phyloP scores from a whole-genome alignment of 1,139 yeast genomes.

The Zygoascus sp. region DNA sequence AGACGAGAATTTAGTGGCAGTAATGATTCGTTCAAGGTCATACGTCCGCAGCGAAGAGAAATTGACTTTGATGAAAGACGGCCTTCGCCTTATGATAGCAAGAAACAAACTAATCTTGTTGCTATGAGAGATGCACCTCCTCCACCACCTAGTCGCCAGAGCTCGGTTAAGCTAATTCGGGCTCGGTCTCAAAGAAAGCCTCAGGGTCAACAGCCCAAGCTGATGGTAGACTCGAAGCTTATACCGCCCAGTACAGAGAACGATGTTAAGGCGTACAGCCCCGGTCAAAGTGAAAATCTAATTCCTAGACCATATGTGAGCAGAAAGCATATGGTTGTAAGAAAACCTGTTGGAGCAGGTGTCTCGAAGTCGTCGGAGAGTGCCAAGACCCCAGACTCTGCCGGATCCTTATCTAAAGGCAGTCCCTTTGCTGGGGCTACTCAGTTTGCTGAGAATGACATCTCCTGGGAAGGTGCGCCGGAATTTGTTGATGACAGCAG shows the following conservation, averaged over 20 bases:
- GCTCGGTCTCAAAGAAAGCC: conserved; percentile 4
- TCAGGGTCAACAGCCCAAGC: neutral
- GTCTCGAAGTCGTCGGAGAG: neutral
- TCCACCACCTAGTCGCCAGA: conserved; percentile 42
- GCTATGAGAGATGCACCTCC: conserved; percentile 77
- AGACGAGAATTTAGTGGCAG: conserved; percentile 9
- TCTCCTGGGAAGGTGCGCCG: conserved; percentile 74
- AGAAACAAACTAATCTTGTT: conserved; percentile 37
- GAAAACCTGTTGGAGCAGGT: conserved; percentile 24
- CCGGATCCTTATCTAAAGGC: neutral
- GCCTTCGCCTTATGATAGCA: conserved; percentile 59
- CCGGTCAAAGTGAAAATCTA: conserved; percentile 28
- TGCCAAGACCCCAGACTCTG: neutral
- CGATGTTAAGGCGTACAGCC: conserved; percentile 25
- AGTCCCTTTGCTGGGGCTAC: neutral
- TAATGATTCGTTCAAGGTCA: conserved; percentile 55
- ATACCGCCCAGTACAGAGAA: neutral
- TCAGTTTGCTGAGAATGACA: conserved; percentile 60
- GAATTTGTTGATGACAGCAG: conserved; percentile 44
- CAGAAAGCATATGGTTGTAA: conserved; percentile 22
- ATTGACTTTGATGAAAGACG: conserved; percentile 80
- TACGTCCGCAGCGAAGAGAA: conserved; percentile 60
- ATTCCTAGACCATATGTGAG: conserved; percentile 29
- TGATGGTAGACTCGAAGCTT: conserved; percentile 1
- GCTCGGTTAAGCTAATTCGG: conserved; percentile 14